phyloP scores from a whole-genome alignment of 1,139 yeast species.

The Pichia sp. region DNA sequence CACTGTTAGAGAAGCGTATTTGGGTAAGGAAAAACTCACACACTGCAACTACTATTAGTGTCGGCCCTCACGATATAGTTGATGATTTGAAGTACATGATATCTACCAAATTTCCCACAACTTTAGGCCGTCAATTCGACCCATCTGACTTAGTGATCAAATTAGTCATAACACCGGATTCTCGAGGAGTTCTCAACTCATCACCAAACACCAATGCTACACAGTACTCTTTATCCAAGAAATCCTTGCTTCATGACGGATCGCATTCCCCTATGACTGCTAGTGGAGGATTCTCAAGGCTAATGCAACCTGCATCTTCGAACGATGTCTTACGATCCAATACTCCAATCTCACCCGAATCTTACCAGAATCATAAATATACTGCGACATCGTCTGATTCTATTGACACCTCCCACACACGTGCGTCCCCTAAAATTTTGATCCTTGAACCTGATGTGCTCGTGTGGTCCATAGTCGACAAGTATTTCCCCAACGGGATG shows the following conservation, averaged over 20 bases:
- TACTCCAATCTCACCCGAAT: slow-evolving; percentile 17
- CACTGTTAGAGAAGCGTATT: slow-evolving; percentile 38
- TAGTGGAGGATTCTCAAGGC: background rate
- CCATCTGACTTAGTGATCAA: slow-evolving; percentile 62
- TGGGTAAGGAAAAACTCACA: slow-evolving; percentile 63
- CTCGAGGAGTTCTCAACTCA: background rate
- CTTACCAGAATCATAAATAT: slow-evolving; percentile 7
- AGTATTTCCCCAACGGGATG: slow-evolving; percentile 67
- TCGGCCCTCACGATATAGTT: slow-evolving; percentile 53
- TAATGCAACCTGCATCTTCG: slow-evolving; percentile 16
- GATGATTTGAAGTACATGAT: slow-evolving; percentile 70
- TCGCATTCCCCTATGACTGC: slow-evolving; percentile 6
- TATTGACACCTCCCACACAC: slow-evolving; percentile 6
- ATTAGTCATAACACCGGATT: slow-evolving; percentile 30
- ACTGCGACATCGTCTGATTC: slow-evolving; percentile 15
- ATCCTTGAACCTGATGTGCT: slow-evolving; percentile 62
- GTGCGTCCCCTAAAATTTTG: slow-evolving; percentile 10
- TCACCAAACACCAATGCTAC: background rate
- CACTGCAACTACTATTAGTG: slow-evolving; percentile 63
- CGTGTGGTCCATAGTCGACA: slow-evolving; percentile 58
- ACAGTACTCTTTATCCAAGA: slow-evolving; percentile 1
- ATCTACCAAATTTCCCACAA: slow-evolving; percentile 61
- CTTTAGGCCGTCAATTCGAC: slow-evolving; percentile 59
- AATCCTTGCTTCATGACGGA: slow-evolving; percentile 5
- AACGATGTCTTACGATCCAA: slow-evolving; percentile 8